These are phyloP conservation scores for Rhododendron molle DNA, from an alignment of 148 eudicot species.

Conservation along the genomic window DNA sequence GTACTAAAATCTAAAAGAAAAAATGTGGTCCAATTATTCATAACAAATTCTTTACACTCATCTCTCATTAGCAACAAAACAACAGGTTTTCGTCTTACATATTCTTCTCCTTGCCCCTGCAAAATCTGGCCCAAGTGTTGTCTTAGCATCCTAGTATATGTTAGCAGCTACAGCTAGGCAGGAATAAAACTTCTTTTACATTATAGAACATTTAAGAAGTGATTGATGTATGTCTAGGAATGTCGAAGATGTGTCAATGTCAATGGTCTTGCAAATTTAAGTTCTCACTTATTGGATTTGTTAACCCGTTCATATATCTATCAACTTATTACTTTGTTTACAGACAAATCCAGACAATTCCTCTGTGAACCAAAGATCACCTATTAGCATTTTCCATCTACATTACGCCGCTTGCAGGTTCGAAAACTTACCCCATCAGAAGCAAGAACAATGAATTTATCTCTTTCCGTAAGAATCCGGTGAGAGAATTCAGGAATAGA, in stretches of 20 bases:
- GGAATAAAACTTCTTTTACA: neutral
- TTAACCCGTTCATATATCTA: neutral
- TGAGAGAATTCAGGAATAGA: conserved; percentile 88
- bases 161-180: neutral
- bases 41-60: neutral
- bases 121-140: neutral
- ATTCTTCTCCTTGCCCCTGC: neutral
- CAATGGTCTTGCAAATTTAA: neutral
- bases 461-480: conserved; percentile 65
- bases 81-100: neutral
- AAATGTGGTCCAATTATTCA: neutral
- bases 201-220: neutral
- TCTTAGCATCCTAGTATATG: neutral
- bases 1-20: neutral
- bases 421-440: conserved; percentile 86
- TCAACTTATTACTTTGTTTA: neutral
- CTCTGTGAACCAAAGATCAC: neutral
- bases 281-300: neutral
- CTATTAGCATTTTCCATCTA: neutral
- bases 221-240: neutral
- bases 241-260: neutral
- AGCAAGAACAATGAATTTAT: conserved; percentile 89
- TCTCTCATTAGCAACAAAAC: neutral
- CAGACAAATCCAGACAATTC: neutral
- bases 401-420: neutral